These are phyloP conservation scores for Cladosporium sp. DNA, from an alignment of 2,329 filamentous ascomycete species.

Conservation along the genomic window DNA sequence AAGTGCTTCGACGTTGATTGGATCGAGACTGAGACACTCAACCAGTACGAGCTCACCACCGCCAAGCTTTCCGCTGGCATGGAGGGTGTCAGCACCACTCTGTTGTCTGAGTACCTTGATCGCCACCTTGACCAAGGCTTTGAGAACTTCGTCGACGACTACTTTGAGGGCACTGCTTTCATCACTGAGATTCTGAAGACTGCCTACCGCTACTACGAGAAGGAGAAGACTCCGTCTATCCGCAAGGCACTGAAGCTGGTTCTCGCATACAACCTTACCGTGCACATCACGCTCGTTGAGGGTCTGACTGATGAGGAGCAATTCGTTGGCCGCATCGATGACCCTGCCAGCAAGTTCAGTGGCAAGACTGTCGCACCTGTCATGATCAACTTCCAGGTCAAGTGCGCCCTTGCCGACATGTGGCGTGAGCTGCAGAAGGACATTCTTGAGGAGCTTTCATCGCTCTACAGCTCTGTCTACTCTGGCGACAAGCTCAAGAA, in stretches of 20 bases:
- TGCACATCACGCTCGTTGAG: constrained; percentile 92
- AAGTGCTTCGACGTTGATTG: constrained; percentile 92
- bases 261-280: constrained; percentile 89
- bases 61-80: constrained; percentile 84
- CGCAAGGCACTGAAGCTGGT: constrained; percentile 94
- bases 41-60: constrained; percentile 80
- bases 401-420: constrained; percentile 94
- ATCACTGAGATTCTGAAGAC: constrained; percentile 95
- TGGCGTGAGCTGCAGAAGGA: constrained; percentile 97
- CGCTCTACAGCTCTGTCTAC: constrained; percentile 95
- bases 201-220: constrained; percentile 85
- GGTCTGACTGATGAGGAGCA: constrained; percentile 76
- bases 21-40: constrained; percentile 78
- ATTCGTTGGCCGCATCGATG: constrained; percentile 77
- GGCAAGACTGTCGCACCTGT: constrained; percentile 90
- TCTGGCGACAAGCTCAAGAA: constrained; percentile 96
- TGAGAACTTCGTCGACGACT: constrained; percentile 89
- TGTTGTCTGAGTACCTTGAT: constrained; percentile 88
- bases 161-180: constrained; percentile 93
- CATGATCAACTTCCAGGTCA: constrained; percentile 99
- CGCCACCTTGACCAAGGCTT: constrained; percentile 90
- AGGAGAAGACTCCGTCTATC: constrained; percentile 82
- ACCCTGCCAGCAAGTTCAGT: constrained; percentile 79
- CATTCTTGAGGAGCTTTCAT: constrained; percentile 86
- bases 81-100: constrained; percentile 76